phyloP scores from a whole-genome alignment of 2,329 filamentous ascomycete genomes.

The Chaetomium sp. region DNA sequence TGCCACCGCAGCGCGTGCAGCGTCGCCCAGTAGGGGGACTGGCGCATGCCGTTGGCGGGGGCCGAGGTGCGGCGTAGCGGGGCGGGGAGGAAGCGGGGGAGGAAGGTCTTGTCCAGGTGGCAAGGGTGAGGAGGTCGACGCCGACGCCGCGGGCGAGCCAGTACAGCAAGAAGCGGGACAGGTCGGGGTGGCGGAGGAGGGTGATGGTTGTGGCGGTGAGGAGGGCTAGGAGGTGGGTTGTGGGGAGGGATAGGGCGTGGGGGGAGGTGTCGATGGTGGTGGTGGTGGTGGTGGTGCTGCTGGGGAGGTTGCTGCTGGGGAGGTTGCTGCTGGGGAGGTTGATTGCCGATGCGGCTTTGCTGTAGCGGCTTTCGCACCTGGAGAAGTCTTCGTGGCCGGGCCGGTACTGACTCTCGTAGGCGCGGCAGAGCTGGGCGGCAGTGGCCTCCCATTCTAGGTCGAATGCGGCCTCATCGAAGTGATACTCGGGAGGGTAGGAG shows the following conservation, averaged over 20 bases:
- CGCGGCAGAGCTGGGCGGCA: too few species aligned
- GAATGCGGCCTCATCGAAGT: background rate
- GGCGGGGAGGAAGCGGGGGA: background rate
- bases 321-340: too few species aligned
- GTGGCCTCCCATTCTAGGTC: too few species aligned
- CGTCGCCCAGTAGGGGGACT: conserved; percentile 9
- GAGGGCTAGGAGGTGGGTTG: background rate
- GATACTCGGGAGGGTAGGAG: background rate
- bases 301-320: too few species aligned
- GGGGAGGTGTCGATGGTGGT: background rate
- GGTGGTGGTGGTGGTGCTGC: background rate
- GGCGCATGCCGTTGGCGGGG: background rate
- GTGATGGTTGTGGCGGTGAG: background rate
- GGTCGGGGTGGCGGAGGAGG: conserved; percentile 4
- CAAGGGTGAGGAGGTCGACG: background rate
- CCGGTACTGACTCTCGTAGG: too few species aligned
- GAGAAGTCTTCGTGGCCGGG: too few species aligned
- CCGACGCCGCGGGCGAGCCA: background rate
- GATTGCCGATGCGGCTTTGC: too few species aligned
- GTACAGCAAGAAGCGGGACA: conserved; percentile 1
- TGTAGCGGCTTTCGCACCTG: too few species aligned
- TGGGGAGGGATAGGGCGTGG: background rate
- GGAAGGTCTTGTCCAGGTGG: background rate
- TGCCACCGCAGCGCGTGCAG: conserved; percentile 1
- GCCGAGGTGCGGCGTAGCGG: background rate